Base-by-base conservation (phyloP, 1,284 basidiomycete genomes). In the Ceratobasidium theobromae region DNA sequence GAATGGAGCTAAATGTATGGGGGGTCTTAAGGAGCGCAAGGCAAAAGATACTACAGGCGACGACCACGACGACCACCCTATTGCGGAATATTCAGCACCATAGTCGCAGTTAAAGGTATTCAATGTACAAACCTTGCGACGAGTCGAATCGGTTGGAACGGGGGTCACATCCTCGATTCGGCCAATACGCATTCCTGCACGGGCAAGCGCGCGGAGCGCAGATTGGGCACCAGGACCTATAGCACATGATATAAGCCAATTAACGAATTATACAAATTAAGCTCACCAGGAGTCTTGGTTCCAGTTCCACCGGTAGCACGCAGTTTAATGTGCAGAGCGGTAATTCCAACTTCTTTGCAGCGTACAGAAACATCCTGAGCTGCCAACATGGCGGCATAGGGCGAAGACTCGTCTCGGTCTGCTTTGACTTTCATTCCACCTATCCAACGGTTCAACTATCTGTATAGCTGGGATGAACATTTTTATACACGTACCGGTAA, bases 361-460 rank as follows among this genome's bases (percentile, higher is more conserved):
- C 96, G 93, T 67, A 84, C 79, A 70, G 96, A 95, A 73, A 95
- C 93, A 76, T 98, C 96, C 83, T 98, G 96, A 65, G 96, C 96
- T 70, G 96, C 96, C 80, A 98, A 85, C 96, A 99, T 98, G 77
- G 97, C 97, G 71, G 96, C 97, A 82, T 98, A 99, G 27, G 96
- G 93, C 43, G 96, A 98, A 57, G 95, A 98, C 84, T 99, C 96
- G 82, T 99, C 96, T 82, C 97, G 93, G 81, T 99, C 96, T 43
- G 96, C 97, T 85, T 99, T 99, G 83, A 99, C 96, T 84, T 99
- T 99, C 97, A 99, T 99, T 72, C 96, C 96, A 76, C 92, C 91
- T 91, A 69, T 58, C 53, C 16, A 32, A 38, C 41, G 25, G 40
- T 14, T 41, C 40, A 55, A 65, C 48, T 66, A 38, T 69, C 68